phyloP scores from a whole-genome alignment of 768 basidiomycete genomes.

The Collybiopsis luxurians region DNA sequence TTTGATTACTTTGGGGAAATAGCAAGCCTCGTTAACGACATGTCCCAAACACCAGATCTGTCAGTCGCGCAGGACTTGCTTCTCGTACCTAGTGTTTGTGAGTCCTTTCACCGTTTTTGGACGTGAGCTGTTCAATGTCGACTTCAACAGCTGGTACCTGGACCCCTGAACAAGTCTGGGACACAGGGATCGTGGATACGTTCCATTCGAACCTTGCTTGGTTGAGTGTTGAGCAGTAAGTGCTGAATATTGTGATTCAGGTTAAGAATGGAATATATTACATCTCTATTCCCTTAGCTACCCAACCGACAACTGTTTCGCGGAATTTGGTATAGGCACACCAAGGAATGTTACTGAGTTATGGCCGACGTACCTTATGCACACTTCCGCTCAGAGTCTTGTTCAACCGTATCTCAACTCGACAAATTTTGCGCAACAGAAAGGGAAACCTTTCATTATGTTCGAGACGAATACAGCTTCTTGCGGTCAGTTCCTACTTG shows the following conservation, averaged over 20 bases:
- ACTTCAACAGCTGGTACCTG: conserved; percentile 29
- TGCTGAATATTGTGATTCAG: no score
- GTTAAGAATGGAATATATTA: no score
- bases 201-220: conserved; percentile 26
- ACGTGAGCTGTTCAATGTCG: background rate
- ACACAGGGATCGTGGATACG: conserved; percentile 34
- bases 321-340: conserved; percentile 34
- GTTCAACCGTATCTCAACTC: conserved; percentile 52
- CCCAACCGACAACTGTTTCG: conserved; percentile 56
- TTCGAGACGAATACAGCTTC: conserved; percentile 43
- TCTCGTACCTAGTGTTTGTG: conserved; percentile 33
- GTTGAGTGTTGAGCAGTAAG: conserved; percentile 41
- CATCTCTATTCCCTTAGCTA: background rate
- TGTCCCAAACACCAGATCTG: conserved; percentile 23
- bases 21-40: conserved; percentile 31
- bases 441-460: conserved; percentile 33
- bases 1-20: conserved; percentile 35
- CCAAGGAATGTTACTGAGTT: conserved; percentile 39
- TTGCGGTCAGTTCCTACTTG: conserved; percentile 24
- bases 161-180: conserved; percentile 32
- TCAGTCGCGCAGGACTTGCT: conserved; percentile 31
- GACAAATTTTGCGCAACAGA: conserved; percentile 34
- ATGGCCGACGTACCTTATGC: conserved; percentile 58
- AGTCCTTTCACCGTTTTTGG: background rate
- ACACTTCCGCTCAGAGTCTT: conserved; percentile 48